Evolutionary conservation across 106 monocot genomes (phyloP).

Genomic region (Platanthera guangdongensis): DNA sequence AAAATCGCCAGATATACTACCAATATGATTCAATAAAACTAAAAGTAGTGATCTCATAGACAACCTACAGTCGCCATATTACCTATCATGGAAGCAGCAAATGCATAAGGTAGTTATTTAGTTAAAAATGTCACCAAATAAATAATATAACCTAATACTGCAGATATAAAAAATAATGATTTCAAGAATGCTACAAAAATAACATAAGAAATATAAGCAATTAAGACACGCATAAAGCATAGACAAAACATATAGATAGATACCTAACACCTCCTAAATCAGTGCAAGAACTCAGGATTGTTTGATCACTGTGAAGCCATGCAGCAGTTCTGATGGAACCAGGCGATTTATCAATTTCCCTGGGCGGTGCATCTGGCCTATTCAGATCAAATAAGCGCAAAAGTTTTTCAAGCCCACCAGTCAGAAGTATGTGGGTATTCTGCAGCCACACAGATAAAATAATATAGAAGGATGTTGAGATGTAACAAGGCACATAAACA

Average conservation of each 20-base stretch:
- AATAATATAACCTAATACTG: neutral
- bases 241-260: neutral
- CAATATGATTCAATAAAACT: too few species aligned
- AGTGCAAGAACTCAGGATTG: slow-evolving; percentile 85
- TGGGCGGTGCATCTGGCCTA: slow-evolving; percentile 66
- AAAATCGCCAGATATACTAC: too few species aligned
- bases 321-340: slow-evolving; percentile 74
- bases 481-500: neutral
- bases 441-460: slow-evolving; percentile 21
- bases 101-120: neutral
- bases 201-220: neutral
- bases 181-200: neutral
- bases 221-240: neutral
- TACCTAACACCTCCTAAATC: slow-evolving; percentile 87
- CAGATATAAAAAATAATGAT: neutral
- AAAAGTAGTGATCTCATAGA: too few species aligned
- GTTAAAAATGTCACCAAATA: neutral
- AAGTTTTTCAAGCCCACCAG: slow-evolving; percentile 84
- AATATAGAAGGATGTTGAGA: neutral
- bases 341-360: slow-evolving; percentile 83
- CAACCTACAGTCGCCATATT: neutral
- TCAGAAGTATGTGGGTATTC: slow-evolving; percentile 73
- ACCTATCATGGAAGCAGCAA: neutral
- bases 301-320: slow-evolving; percentile 91
- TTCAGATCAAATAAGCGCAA: slow-evolving; percentile 90